phyloP scores from a whole-genome alignment of 1,139 yeast species.

The Lodderomyces metapsilosis region DNA sequence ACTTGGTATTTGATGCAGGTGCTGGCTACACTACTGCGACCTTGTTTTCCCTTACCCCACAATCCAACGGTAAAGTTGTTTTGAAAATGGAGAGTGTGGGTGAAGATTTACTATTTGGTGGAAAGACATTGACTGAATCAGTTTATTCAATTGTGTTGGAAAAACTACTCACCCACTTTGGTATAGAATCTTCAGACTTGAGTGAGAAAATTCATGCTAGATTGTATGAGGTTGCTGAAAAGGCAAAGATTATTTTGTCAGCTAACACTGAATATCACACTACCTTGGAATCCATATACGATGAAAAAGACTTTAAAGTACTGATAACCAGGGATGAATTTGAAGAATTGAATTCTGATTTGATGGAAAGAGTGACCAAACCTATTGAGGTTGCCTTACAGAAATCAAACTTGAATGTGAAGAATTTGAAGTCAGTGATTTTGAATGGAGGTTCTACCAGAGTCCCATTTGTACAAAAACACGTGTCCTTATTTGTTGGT shows the following conservation, averaged over 20 bases:
- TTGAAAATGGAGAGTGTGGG: slow-evolving; percentile 75
- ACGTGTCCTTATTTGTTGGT: slow-evolving; percentile 46
- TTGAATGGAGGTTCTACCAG: slow-evolving; percentile 91
- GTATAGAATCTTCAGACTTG: slow-evolving; percentile 33
- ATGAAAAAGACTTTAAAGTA: slow-evolving; percentile 72
- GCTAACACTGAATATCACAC: slow-evolving; percentile 79
- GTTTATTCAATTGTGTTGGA: slow-evolving; percentile 60
- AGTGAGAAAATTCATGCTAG: slow-evolving; percentile 64
- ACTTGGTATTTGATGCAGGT: slow-evolving; percentile 85
- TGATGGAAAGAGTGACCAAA: slow-evolving; percentile 42
- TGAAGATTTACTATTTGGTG: slow-evolving; percentile 66
- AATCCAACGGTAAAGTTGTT: slow-evolving; percentile 32
- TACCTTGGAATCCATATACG: slow-evolving; percentile 65
- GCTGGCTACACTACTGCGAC: slow-evolving; percentile 91
- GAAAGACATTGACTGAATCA: slow-evolving; percentile 65
- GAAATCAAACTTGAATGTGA: slow-evolving; percentile 25
- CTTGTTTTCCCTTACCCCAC: slow-evolving; percentile 60
- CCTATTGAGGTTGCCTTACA: slow-evolving; percentile 60
- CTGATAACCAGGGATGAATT: slow-evolving; percentile 72
- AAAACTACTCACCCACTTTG: slow-evolving; percentile 50
- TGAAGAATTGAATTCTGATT: slow-evolving; percentile 54
- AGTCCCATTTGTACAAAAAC: slow-evolving; percentile 79
- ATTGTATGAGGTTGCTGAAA: slow-evolving; percentile 80
- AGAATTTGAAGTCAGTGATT: slow-evolving; percentile 63
- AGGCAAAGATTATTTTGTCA: slow-evolving; percentile 80